Base-by-base conservation (phyloP, 108 stramenopile species). In the Ochromonas danica region DNA sequence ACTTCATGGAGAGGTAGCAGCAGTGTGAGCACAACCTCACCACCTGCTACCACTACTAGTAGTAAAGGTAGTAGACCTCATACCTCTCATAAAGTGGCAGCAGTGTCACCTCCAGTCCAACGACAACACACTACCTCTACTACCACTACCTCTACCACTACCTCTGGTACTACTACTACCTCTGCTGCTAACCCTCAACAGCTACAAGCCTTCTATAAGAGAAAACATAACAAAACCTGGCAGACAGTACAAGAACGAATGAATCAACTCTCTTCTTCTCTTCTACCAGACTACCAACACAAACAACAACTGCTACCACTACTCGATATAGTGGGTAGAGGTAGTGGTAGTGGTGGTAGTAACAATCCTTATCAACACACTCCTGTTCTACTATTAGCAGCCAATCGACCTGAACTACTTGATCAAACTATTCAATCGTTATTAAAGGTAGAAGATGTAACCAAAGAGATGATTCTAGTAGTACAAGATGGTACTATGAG, bases 361-460 rank as follows among this genome's bases (percentile, higher is more conserved):
- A 51, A 51, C 22, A 51, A 33, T 36, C 3, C 36, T 14, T 75
- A 17, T 22, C 3, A 27, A 22, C 3, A 39, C 22, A 75, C 88
- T 42, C 85, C 89, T 14, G 30, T 89, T 30, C 43, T 87, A 39
- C 38, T 89, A 2, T 35, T 89, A 2, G 79, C 87, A 1, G 71
- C 43, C 72, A 78, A 87, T n/a, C 81, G 89, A 3, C 43, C 42
- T 0, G 62, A 78, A 17, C 28, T 72, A 35, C 77, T 89, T 27
- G 25, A 35, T 0, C 14, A 81, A 14, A 83, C 89, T 6, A 70
- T 89, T 0, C 31, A 51, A 62, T 82, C 84, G 10, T 62, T 85
- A 3, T 45, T 81, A 0, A 35, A 43, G 3, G 83, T 87, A 0
- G 25, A 81, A 14, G 77, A 60, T 62, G 36, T 83, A 81, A 62